These are phyloP conservation scores for Zopfia rhizophila DNA, from an alignment of 2,329 filamentous ascomycete genomes.

Conservation along the genomic window DNA sequence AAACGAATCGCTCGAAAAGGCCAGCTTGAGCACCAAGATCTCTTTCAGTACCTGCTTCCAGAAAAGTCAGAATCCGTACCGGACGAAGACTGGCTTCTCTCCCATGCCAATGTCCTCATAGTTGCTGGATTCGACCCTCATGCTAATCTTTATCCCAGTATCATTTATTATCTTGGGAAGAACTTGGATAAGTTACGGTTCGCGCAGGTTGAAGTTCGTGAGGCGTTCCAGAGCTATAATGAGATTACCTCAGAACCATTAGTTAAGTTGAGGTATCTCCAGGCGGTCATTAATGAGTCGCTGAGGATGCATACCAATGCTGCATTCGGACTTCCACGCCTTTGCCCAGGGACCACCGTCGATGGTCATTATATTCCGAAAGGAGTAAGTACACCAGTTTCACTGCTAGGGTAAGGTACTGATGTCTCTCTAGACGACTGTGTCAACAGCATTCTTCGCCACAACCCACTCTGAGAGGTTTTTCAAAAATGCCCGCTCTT, in stretches of 20 bases:
- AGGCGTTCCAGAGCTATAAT: constrained; percentile 8
- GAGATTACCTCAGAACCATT: constrained; percentile 9
- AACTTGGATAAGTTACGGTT: no score
- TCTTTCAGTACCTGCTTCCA: no score
- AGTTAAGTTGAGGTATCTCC: constrained; percentile 11
- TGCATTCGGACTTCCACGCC: constrained; percentile 4
- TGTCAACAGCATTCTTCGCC: constrained; percentile 13
- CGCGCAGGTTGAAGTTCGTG: no score
- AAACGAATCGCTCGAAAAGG: no score
- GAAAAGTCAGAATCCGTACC: no score
- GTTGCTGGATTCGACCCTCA: no score
- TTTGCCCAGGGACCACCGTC: constrained; percentile 1
- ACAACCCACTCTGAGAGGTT: constrained; percentile 10
- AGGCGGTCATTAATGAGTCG: constrained; percentile 20
- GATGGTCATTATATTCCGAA: constrained; percentile 17
- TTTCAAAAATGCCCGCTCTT: constrained; percentile 13
- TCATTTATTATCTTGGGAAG: no score
- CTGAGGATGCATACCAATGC: constrained; percentile 6
- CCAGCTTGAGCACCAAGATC: no score
- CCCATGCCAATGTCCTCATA: no score
- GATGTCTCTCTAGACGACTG: constrained; percentile 7
- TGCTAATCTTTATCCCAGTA: no score
- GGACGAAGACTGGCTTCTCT: no score
- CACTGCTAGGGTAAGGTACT: constrained; percentile 6
- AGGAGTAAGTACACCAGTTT: constrained; percentile 14